A percentile compares a stretch with the other conserved stretches of the same genome.
These are phyloP conservation scores for Phytophthora sp. DNA, from an alignment of 352 stramenopile species.

Conservation along the genomic window DNA sequence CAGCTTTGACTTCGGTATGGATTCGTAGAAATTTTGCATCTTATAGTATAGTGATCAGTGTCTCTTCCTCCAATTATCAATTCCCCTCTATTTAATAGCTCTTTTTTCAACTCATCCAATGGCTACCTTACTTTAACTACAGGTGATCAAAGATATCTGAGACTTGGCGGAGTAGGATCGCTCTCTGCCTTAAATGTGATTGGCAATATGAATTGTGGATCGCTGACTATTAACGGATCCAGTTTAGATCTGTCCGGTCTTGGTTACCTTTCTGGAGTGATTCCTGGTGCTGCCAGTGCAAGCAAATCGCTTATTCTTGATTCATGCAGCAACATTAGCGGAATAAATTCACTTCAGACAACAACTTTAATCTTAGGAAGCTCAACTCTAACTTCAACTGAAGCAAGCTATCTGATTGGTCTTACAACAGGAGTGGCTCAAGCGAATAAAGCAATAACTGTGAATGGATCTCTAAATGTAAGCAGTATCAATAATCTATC, in stretches of 20 bases:
- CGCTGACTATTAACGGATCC: neutral
- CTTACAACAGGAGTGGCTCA: too few relatives aligned
- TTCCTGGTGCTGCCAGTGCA: neutral
- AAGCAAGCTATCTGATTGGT: too few relatives aligned
- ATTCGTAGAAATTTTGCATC: slow-evolving; percentile 24
- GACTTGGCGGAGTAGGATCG: neutral
- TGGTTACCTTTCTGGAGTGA: neutral
- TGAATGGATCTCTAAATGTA: too few relatives aligned
- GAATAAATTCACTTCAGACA: too few relatives aligned
- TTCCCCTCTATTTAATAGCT: neutral
- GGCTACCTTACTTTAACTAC: neutral
- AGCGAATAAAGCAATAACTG: too few relatives aligned
- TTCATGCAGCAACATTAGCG: too few relatives aligned
- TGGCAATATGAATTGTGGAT: neutral
- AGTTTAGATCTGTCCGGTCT: neutral
- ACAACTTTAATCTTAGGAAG: too few relatives aligned
- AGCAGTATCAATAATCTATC: too few relatives aligned
- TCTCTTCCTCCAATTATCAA: slow-evolving; percentile 17
- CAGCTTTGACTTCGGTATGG: slow-evolving; percentile 12
- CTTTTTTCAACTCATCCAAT: neutral
- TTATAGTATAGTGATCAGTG: slow-evolving; percentile 14
- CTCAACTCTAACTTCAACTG: too few relatives aligned
- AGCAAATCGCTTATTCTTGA: neutral
- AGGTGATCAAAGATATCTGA: neutral
- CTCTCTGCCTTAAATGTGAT: neutral